Evolutionary conservation across 768 basidiomycete species (phyloP).

Genomic region (Boletus coccyginus): DNA sequence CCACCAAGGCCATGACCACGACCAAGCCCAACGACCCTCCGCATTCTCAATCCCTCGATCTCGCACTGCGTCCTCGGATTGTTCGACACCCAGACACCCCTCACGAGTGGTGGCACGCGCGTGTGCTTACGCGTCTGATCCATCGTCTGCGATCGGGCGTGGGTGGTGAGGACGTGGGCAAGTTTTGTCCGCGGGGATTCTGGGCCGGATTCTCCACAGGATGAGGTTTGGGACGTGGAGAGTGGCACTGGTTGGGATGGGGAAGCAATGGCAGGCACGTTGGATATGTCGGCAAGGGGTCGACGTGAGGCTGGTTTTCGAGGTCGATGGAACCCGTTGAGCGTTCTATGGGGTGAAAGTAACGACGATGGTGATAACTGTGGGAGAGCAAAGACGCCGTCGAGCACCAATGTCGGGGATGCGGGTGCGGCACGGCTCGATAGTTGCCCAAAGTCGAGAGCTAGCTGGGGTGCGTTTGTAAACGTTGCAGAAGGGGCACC

Average conservation of each 20-base stretch:
- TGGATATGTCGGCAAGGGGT: neutral
- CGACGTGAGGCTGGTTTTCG: neutral
- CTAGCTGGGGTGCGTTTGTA: neutral
- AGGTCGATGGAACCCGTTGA: neutral
- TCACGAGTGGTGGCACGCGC: neutral
- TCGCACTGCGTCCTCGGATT: conserved; percentile 6
- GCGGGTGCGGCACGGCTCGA: conserved; percentile 2
- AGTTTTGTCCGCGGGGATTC: conserved; percentile 24
- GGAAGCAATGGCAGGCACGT: neutral
- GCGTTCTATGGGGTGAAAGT: neutral
- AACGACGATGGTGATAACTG: neutral
- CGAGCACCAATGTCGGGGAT: conserved; percentile 18
- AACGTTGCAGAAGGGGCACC: neutral
- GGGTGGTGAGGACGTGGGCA: conserved; percentile 14
- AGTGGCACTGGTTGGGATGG: neutral
- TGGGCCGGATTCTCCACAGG: neutral
- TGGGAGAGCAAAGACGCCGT: conserved; percentile 22
- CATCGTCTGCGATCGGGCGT: neutral
- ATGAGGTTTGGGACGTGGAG: neutral
- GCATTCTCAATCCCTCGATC: conserved; percentile 3
- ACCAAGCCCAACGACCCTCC: neutral
- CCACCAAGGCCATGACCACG: neutral
- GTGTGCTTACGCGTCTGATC: neutral
- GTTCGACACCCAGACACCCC: conserved; percentile 1
- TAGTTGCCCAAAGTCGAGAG: neutral